Percentiles rank a stretch among this genome's conserved stretches.
Evolutionary conservation across 768 basidiomycete species (phyloP).

Genomic region (Chalciporus chontae): DNA sequence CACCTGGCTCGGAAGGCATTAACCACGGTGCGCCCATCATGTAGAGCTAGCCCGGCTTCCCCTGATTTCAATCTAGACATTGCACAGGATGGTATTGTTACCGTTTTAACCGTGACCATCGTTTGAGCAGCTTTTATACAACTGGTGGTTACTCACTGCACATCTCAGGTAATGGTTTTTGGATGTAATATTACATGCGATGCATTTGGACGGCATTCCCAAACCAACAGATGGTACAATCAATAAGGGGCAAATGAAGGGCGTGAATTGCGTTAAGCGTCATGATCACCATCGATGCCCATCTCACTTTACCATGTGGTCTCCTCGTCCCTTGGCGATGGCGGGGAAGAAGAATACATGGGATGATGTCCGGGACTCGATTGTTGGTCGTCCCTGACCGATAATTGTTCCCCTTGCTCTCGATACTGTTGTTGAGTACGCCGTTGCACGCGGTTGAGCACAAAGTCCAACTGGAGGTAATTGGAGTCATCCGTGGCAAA

Average conservation of each 20-base stretch:
- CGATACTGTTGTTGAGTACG: conserved; percentile 30
- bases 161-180: no score
- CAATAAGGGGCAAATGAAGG: conserved; percentile 1
- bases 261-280: conserved; percentile 14
- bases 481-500: conserved; percentile 78
- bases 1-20: conserved; percentile 47
- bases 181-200: conserved; percentile 7
- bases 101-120: conserved; percentile 52
- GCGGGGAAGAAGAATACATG: conserved; percentile 23
- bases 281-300: conserved; percentile 15
- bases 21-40: conserved; percentile 43
- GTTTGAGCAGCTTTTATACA: conserved; percentile 14
- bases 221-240: conserved; percentile 22
- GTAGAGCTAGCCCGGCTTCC: neutral
- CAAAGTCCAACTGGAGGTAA: conserved; percentile 72
- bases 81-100: conserved; percentile 55
- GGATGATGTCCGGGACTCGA: conserved; percentile 19
- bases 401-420: conserved; percentile 24
- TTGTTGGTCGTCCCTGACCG: conserved; percentile 7
- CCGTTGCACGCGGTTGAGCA: conserved; percentile 63
- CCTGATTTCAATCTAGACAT: conserved; percentile 40
- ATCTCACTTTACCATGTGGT: conserved; percentile 19
- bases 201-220: conserved; percentile 9
- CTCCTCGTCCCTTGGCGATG: conserved; percentile 16
- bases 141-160: no score